These are phyloP conservation scores for Zangia roseola DNA, from an alignment of 768 basidiomycete species.

Conservation along the genomic window DNA sequence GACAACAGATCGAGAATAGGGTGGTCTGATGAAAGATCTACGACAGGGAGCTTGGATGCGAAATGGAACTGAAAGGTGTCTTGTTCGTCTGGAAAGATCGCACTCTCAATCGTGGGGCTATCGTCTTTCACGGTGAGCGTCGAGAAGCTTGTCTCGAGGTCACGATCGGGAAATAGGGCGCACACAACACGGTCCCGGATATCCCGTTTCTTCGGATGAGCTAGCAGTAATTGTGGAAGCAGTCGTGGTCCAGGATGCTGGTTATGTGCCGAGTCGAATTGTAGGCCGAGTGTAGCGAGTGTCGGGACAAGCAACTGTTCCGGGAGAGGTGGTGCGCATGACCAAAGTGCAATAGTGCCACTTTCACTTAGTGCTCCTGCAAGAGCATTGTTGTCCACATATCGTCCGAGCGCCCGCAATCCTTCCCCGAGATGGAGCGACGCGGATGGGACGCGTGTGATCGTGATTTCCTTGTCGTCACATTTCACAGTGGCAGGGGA, in stretches of 20 bases:
- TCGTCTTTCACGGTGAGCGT: conserved; percentile 44
- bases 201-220: conserved; percentile 24
- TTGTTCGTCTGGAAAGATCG: conserved; percentile 57
- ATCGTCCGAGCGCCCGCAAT: conserved; percentile 18
- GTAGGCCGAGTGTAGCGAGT: conserved; percentile 28
- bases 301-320: conserved; percentile 21
- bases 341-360: conserved; percentile 30
- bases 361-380: conserved; percentile 28
- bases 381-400: conserved; percentile 11
- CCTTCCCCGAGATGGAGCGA: conserved; percentile 19
- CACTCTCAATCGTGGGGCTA: conserved; percentile 25
- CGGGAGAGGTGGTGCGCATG: conserved; percentile 26
- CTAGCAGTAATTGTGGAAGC: conserved; percentile 32
- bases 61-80: conserved; percentile 69
- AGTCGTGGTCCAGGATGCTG: not conserved
- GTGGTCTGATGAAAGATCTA: conserved; percentile 22
- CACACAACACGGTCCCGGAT: conserved; percentile 14
- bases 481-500: conserved; percentile 9
- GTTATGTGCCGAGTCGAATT: not conserved
- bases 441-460: conserved; percentile 13
- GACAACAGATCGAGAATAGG: conserved; percentile 18
- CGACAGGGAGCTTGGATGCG: conserved; percentile 27
- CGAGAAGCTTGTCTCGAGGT: conserved; percentile 44
- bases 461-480: not conserved
- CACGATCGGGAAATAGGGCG: conserved; percentile 18